A percentile compares a stretch with the other conserved stretches of the same genome.
These are phyloP conservation scores for Aspergillus mulundensis DNA, from an alignment of 495 filamentous ascomycete genomes.

Conservation along the genomic window DNA sequence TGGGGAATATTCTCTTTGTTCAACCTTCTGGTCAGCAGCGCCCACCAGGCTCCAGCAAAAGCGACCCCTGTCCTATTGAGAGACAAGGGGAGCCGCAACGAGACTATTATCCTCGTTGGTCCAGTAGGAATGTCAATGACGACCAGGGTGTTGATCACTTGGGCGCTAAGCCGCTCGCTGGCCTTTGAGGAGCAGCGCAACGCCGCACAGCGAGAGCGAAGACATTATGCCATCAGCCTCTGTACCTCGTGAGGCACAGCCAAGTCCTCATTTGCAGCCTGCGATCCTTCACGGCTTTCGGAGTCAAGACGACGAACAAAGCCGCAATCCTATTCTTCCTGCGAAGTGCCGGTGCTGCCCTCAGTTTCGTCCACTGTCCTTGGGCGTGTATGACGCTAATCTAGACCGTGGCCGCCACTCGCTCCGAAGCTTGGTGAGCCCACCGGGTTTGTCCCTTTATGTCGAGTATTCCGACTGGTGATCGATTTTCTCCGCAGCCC, in stretches of 20 bases:
- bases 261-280: slow-evolving; percentile 1
- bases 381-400: slow-evolving; percentile 14
- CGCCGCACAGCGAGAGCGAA: background rate
- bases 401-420: slow-evolving; percentile 12
- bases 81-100: slow-evolving; percentile 7
- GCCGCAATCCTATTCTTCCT: background rate
- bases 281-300: background rate
- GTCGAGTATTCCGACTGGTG: background rate
- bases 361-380: slow-evolving; percentile 15
- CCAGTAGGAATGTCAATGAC: slow-evolving; percentile 1
- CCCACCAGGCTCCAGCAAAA: slow-evolving; percentile 1
- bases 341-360: slow-evolving; percentile 10
- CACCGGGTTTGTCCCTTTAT: background rate
- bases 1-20: slow-evolving; percentile 5
- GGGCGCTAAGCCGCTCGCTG: slow-evolving; percentile 9
- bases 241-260: background rate
- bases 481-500: slow-evolving; percentile 6
- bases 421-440: slow-evolving; percentile 16
- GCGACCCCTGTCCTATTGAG: slow-evolving; percentile 7
- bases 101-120: background rate
- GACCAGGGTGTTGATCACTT: slow-evolving; percentile 5
- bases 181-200: background rate
- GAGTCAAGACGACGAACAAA: background rate
- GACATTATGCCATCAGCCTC: background rate
- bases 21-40: slow-evolving; percentile 2